A percentile compares a stretch with the other conserved stretches of the same genome.
Evolutionary conservation across 2,329 filamentous ascomycete species (phyloP).

Genomic region (Fusarium coffeatum): DNA sequence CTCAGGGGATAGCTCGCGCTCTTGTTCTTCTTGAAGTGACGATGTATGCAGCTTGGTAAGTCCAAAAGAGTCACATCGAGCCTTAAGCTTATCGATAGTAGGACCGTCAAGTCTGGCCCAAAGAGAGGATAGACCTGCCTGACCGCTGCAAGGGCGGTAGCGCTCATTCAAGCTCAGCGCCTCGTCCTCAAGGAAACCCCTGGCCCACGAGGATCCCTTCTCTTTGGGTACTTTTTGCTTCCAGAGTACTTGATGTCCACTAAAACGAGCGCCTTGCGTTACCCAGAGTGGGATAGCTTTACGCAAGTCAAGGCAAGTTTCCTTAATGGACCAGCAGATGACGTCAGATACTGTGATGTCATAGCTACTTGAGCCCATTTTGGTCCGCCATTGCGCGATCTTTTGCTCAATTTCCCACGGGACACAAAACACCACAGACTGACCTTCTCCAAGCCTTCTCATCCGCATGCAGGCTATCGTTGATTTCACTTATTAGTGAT

Average conservation of each 20-base stretch:
- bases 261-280: slow-evolving; percentile 66
- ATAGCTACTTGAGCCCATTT: too few relatives aligned
- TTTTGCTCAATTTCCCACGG: slow-evolving; percentile 68
- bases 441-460: slow-evolving; percentile 73
- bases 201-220: too few relatives aligned
- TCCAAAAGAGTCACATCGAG: slow-evolving; percentile 13
- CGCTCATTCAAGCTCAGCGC: too few relatives aligned
- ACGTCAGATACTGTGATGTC: slow-evolving; percentile 57
- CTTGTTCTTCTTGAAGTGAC: slow-evolving; percentile 72
- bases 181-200: too few relatives aligned
- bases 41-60: neutral
- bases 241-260: slow-evolving; percentile 57
- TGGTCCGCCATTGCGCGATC: slow-evolving; percentile 51
- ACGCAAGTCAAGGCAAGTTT: slow-evolving; percentile 28
- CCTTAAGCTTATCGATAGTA: too few relatives aligned
- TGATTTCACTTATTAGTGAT: too few relatives aligned
- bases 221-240: too few relatives aligned
- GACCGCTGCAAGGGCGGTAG: too few relatives aligned
- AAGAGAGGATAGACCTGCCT: too few relatives aligned
- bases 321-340: slow-evolving; percentile 66
- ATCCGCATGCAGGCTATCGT: slow-evolving; percentile 74
- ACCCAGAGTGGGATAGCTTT: slow-evolving; percentile 62
- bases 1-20: slow-evolving; percentile 74
- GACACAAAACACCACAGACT: slow-evolving; percentile 72
- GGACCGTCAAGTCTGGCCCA: too few relatives aligned